Evolutionary conservation across 2,329 filamentous ascomycete genomes (phyloP).

Genomic region (Fusarium sarcochroum): DNA sequence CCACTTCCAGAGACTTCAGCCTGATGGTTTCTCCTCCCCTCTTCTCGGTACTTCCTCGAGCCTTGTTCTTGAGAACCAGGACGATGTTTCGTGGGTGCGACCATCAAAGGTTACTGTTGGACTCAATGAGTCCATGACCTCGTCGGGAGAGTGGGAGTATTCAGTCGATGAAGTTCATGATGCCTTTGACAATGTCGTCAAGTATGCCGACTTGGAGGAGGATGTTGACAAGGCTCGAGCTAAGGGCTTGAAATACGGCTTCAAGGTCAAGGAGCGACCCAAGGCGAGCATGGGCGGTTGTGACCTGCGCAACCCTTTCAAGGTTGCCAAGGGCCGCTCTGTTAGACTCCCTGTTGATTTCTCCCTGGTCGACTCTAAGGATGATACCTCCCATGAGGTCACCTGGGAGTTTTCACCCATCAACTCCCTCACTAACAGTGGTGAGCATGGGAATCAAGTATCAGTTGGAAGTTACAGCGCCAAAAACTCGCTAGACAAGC

Average conservation of each 20-base stretch:
- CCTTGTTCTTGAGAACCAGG: constrained; percentile 71
- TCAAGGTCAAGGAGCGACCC: constrained; percentile 90
- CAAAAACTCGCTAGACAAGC: constrained; percentile 73
- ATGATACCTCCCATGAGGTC: constrained; percentile 78
- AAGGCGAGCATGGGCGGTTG: constrained; percentile 79
- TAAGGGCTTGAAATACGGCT: constrained; percentile 79
- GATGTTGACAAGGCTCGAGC: constrained; percentile 76
- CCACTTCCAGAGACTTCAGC: constrained; percentile 93
- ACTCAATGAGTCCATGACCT: constrained; percentile 89
- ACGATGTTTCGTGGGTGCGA: constrained; percentile 86
- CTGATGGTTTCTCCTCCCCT: constrained; percentile 86
- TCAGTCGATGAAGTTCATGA: constrained; percentile 93
- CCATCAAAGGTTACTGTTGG: constrained; percentile 82
- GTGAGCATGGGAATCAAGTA: constrained; percentile 75
- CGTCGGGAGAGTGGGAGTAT: constrained; percentile 87
- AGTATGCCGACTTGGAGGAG: constrained; percentile 76
- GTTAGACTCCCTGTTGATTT: constrained; percentile 80
- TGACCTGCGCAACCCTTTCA: constrained; percentile 83
- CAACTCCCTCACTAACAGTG: constrained; percentile 75
- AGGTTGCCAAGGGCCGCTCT: constrained; percentile 81
- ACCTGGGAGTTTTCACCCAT: constrained; percentile 87
- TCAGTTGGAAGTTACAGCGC: constrained; percentile 71
- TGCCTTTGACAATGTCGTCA: constrained; percentile 87
- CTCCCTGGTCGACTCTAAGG: constrained; percentile 69
- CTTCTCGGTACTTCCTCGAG: constrained; percentile 74